Evolutionary conservation across 768 basidiomycete genomes (phyloP).

Genomic region (Rossbeevera mucosa): DNA sequence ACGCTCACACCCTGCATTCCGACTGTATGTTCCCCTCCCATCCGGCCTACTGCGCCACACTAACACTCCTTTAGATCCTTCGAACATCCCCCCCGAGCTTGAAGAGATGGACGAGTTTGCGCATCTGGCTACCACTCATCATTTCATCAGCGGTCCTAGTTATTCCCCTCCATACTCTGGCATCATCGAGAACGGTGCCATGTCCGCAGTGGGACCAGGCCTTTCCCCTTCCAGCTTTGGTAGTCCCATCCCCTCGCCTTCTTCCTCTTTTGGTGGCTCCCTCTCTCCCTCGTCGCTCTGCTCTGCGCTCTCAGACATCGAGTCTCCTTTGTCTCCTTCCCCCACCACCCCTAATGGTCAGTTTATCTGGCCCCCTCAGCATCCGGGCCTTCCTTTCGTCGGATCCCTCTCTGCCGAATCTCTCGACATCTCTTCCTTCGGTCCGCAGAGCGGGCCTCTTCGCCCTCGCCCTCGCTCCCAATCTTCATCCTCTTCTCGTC

Average conservation of each 20-base stretch:
- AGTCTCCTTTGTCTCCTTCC: constrained; percentile 16
- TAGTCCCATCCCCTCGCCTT: constrained; percentile 22
- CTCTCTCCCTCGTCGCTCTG: constrained; percentile 19
- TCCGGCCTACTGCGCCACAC: constrained; percentile 12
- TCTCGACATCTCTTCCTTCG: not conserved
- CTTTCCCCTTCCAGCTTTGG: constrained; percentile 12
- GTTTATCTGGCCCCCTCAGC: constrained; percentile 5
- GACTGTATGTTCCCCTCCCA: constrained; percentile 4
- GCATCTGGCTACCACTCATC: constrained; percentile 4
- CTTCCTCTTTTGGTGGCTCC: constrained; percentile 22
- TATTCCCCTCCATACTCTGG: constrained; percentile 5
- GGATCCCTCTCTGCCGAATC: not conserved
- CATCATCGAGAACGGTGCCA: constrained; percentile 10
- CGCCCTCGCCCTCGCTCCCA: constrained; percentile 17
- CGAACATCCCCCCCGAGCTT: constrained; percentile 1
- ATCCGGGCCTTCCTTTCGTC: not conserved
- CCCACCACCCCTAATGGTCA: constrained; percentile 12
- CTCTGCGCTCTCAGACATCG: constrained; percentile 18
- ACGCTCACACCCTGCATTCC: not conserved
- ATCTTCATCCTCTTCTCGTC: constrained; percentile 12
- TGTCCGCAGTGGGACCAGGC: not conserved
- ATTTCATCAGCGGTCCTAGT: constrained; percentile 6
- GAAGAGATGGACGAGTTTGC: constrained; percentile 21
- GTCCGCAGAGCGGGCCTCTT: constrained; percentile 1
- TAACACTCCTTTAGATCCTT: constrained; percentile 8